A percentile compares a stretch with the other conserved stretches of the same genome.
These are phyloP conservation scores for Lentinus brumalis DNA, from an alignment of 768 basidiomycete species.

Conservation along the genomic window DNA sequence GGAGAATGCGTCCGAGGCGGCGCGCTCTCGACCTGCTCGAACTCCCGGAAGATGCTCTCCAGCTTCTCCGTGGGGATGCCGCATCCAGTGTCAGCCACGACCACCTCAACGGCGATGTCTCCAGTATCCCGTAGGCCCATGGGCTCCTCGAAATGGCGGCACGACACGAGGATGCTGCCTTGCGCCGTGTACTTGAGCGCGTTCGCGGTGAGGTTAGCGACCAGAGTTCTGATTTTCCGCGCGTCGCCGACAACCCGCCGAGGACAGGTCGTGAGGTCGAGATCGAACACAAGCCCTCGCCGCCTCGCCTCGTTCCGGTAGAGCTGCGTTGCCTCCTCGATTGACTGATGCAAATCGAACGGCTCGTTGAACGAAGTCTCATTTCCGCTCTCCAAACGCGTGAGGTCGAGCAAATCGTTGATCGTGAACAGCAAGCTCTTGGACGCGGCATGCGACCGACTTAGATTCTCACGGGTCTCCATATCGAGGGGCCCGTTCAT, in stretches of 20 bases:
- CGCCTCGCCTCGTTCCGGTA: constrained; percentile 70
- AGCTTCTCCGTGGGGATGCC: constrained; percentile 69
- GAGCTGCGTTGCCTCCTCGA: constrained; percentile 61
- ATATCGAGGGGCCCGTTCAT: constrained; percentile 71
- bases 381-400: constrained; percentile 73
- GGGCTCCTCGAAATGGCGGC: constrained; percentile 52
- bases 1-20: constrained; percentile 39
- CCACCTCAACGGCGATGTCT: constrained; percentile 64
- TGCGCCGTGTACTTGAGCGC: constrained; percentile 70
- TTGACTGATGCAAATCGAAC: constrained; percentile 62
- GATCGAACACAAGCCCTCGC: constrained; percentile 56
- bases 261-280: constrained; percentile 58
- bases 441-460: constrained; percentile 72
- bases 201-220: constrained; percentile 79
- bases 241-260: constrained; percentile 69
- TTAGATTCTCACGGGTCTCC: constrained; percentile 76
- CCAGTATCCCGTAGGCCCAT: constrained; percentile 47
- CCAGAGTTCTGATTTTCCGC: constrained; percentile 72
- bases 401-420: constrained; percentile 81
- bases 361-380: constrained; percentile 78
- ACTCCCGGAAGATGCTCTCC: constrained; percentile 76
- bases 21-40: constrained; percentile 71
- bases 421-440: constrained; percentile 83
- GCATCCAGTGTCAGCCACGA: constrained; percentile 71
- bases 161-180: constrained; percentile 64